Evolutionary conservation across 2,329 filamentous ascomycete species (phyloP), one percentile per base, ranked within the genome.

Genomic region (Xylariaceae sp.): DNA sequence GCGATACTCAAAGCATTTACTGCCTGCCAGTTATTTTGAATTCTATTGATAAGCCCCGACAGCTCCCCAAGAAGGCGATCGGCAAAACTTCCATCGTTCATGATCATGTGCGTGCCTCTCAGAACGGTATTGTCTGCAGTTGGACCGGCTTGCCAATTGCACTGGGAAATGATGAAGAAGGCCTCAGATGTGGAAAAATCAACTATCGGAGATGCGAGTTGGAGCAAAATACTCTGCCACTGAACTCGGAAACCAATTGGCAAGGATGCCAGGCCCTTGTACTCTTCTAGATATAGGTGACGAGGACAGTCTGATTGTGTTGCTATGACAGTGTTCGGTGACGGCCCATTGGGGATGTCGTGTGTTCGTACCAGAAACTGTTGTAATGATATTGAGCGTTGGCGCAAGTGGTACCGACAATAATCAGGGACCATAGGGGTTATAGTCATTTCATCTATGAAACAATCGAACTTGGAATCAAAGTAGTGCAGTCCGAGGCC

Each of bases 181-280:
- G 75, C 74, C 34, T 79, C 74, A 1, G 63, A 47, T 34, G 74
- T 73, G 10, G 71, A 74, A 27, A 80, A 73, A 36, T 79, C 72
- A 0, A 85, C 42, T 1, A 64, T 64, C 0, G 74, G 71, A 1
- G 66, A 62, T 0, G 63, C 59, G 3, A 85, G 58, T 53, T 82
- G 73, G 1, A 67, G 55, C 0, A 80, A 55, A 3, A 85, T 72
- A 42, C 82, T 83, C 7, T 66, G 55, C 74, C 79, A 84, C 40
- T 79, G 75, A 7, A 81, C 60, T 1, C 60, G 55, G 16, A 67
- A 47, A 0, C 79, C 79, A 2, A 73, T 56, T 0, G 74, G 68
- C 3, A 84, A 51, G 0, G 69, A 56, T 0, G 68, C 66, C n/a
- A 83, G 70, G 0, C 71, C 65, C 40, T 76, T 74, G 56, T 72